phyloP scores from a whole-genome alignment of 768 basidiomycete species.

The Panaeolus papilionaceus region DNA sequence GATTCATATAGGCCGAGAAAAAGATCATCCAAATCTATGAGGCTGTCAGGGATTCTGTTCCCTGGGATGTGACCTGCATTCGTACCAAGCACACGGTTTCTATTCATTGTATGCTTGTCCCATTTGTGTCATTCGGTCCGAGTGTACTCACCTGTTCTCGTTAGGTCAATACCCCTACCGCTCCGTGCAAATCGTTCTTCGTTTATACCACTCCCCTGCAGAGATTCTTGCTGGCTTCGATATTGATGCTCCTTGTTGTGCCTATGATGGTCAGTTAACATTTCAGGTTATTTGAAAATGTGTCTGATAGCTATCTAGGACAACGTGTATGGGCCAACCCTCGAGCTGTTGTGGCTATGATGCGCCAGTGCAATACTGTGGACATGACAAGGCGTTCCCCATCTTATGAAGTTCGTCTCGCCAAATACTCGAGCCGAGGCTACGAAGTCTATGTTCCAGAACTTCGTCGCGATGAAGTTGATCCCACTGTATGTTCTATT shows the following conservation, averaged over 20 bases:
- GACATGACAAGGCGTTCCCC: constrained; percentile 69
- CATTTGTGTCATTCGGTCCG: background rate
- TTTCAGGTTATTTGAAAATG: background rate
- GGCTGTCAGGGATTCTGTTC: constrained; percentile 67
- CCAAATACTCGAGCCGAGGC: constrained; percentile 60
- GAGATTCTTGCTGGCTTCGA: constrained; percentile 74
- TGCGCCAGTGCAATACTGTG: constrained; percentile 70
- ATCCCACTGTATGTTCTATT: constrained; percentile 55
- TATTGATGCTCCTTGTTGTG: constrained; percentile 67
- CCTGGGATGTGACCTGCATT: constrained; percentile 73
- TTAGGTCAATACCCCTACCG: constrained; percentile 71
- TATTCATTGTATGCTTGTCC: constrained; percentile 56
- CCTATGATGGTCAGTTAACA: constrained; percentile 40
- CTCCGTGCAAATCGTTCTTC: constrained; percentile 69
- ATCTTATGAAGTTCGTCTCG: constrained; percentile 66
- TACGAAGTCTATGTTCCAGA: constrained; percentile 65
- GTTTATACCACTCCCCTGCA: constrained; percentile 66
- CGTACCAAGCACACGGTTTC: constrained; percentile 71
- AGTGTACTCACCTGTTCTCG: constrained; percentile 1
- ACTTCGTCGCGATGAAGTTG: constrained; percentile 55
- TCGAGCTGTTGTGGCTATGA: constrained; percentile 63
- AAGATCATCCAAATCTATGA: constrained; percentile 67
- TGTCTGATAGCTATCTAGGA: constrained; percentile 31
- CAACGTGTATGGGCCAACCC: constrained; percentile 65
- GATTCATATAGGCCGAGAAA: constrained; percentile 51